phyloP scores from a whole-genome alignment of 768 basidiomycete genomes.

The Rhizopogon vulgaris region DNA sequence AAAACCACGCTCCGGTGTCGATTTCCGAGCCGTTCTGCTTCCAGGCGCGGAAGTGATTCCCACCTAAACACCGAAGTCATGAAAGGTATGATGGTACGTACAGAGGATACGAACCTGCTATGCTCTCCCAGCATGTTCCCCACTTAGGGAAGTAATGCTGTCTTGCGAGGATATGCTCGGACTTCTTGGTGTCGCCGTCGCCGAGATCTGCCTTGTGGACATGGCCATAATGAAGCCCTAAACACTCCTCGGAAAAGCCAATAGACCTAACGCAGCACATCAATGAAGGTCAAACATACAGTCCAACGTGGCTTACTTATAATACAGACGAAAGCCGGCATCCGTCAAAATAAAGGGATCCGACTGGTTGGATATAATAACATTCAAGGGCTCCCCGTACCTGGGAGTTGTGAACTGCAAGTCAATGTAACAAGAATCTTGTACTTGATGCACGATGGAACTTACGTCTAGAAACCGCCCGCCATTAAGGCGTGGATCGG shows the following conservation, averaged over 20 bases:
- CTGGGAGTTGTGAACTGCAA: slow-evolving; percentile 56
- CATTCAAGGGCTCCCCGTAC: slow-evolving; percentile 78
- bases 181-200: slow-evolving; percentile 68
- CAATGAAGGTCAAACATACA: background rate
- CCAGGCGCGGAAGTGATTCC: slow-evolving; percentile 88
- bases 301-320: slow-evolving; percentile 41
- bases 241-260: slow-evolving; percentile 77
- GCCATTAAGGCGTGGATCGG: slow-evolving; percentile 68
- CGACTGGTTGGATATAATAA: slow-evolving; percentile 73
- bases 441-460: background rate
- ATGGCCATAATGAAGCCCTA: slow-evolving; percentile 72
- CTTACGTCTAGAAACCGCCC: slow-evolving; percentile 74
- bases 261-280: slow-evolving; percentile 46
- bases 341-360: slow-evolving; percentile 80
- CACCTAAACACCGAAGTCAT: slow-evolving; percentile 38
- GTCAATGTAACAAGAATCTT: background rate
- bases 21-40: slow-evolving; percentile 75
- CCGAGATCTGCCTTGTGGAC: slow-evolving; percentile 79
- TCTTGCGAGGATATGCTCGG: slow-evolving; percentile 66
- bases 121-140: slow-evolving; percentile 87
- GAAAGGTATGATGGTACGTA: background rate
- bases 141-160: slow-evolving; percentile 74
- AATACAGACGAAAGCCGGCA: slow-evolving; percentile 59
- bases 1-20: slow-evolving; percentile 77
- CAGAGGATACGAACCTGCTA: slow-evolving; percentile 42